Conservation (phyloP, 1,139 yeast species). For the Hemisphaericaspora xylanilytica region DNA sequence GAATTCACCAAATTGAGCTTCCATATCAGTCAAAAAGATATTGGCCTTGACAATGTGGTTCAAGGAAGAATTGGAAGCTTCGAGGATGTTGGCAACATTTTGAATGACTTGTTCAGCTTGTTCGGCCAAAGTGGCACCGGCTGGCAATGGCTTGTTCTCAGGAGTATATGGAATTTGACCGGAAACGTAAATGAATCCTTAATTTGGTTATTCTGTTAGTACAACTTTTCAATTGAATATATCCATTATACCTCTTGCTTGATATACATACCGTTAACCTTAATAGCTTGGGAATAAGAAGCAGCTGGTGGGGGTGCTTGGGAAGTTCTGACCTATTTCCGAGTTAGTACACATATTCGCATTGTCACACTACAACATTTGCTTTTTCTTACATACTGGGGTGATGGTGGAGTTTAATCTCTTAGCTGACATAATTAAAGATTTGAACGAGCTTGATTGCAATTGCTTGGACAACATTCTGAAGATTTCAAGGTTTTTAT, state of each 20-base stretch:
- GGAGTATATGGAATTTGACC: constrained; percentile 94
- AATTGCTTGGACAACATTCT: constrained; percentile 22
- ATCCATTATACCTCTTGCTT: not conserved
- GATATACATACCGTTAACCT: constrained; percentile 62
- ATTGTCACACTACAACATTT: not conserved
- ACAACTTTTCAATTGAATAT: not conserved
- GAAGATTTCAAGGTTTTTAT: not conserved
- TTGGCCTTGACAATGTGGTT: constrained; percentile 83
- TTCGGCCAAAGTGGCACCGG: constrained; percentile 61
- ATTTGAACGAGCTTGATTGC: constrained; percentile 21
- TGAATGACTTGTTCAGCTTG: constrained; percentile 83
- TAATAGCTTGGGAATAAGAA: constrained; percentile 89
- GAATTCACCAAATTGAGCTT: constrained; percentile 68
- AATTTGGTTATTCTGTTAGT: constrained; percentile 2
- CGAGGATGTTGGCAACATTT: constrained; percentile 72
- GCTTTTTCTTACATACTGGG: constrained; percentile 35
- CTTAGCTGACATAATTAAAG: constrained; percentile 23
- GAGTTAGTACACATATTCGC: constrained; percentile 25
- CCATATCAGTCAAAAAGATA: constrained; percentile 85
- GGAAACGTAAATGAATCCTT: constrained; percentile 81
- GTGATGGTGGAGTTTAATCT: constrained; percentile 37
- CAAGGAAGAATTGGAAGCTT: constrained; percentile 79
- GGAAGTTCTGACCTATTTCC: constrained; percentile 54
- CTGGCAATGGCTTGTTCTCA: constrained; percentile 76
- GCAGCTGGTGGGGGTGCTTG: constrained; percentile 96